These are phyloP conservation scores for Gossypium mustelinum DNA, from an alignment of 345 rosid species.

Conservation along the genomic window DNA sequence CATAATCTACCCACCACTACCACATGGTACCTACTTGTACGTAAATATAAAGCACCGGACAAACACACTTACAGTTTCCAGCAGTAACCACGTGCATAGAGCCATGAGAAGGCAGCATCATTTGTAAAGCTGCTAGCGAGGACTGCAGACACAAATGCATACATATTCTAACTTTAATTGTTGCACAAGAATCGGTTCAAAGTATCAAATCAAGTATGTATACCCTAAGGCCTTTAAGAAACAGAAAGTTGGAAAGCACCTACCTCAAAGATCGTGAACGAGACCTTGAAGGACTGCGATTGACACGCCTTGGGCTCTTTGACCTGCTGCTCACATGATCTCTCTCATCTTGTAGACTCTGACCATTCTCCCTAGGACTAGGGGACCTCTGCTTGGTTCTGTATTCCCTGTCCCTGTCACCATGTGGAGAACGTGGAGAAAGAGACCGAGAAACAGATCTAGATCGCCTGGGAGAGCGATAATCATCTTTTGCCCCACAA, in stretches of 20 bases:
- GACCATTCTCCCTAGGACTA: conserved; percentile 46
- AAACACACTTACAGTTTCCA: conserved; percentile 6
- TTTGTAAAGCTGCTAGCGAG: conserved; percentile 10
- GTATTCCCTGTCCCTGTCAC: conserved; percentile 35
- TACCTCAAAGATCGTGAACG: conserved; percentile 55
- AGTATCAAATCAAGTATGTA: neutral
- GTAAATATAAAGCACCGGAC: neutral
- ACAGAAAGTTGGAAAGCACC: neutral
- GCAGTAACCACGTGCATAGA: neutral
- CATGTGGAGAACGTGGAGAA: conserved; percentile 43
- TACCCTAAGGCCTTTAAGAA: neutral
- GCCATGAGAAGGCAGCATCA: neutral
- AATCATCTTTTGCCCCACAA: conserved; percentile 34
- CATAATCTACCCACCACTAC: neutral
- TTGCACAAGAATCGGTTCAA: neutral
- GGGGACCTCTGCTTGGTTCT: conserved; percentile 38
- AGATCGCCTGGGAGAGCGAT: conserved; percentile 46
- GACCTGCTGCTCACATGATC: conserved; percentile 37
- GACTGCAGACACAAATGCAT: conserved; percentile 22
- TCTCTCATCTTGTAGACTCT: conserved; percentile 38
- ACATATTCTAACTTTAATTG: neutral
- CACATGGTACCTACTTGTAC: neutral
- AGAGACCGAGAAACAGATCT: conserved; percentile 55
- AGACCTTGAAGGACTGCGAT: conserved; percentile 46
- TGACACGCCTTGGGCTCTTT: conserved; percentile 39